Conservation (phyloP, 805 yeast species). For the Lipomyces kockii region DNA sequence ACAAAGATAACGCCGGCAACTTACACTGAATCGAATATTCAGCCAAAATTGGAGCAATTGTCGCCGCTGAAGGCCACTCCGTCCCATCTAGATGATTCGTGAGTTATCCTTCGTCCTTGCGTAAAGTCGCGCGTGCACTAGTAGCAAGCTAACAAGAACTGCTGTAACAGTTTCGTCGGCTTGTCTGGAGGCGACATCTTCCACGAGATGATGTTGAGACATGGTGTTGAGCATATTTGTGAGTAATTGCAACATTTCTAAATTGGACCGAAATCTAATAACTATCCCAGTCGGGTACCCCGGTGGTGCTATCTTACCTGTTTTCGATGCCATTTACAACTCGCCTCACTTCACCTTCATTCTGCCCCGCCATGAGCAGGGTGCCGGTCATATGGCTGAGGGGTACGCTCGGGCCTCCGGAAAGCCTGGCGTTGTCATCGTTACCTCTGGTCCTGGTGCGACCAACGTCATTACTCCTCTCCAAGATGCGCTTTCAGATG, state of each 20-base stretch:
- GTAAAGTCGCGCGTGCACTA: neutral
- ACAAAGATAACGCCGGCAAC: constrained; percentile 1
- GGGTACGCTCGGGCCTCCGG: constrained; percentile 97
- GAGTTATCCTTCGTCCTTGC: constrained; percentile 5
- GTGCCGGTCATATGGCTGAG: constrained; percentile 99
- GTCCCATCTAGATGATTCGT: constrained; percentile 34
- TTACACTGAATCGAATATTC: neutral
- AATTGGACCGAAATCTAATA: constrained; percentile 6
- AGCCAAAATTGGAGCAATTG: neutral
- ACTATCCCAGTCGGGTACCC: constrained; percentile 74
- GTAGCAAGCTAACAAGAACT: neutral
- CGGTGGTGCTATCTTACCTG: constrained; percentile 98
- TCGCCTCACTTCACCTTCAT: constrained; percentile 87
- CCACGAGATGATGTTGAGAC: constrained; percentile 98
- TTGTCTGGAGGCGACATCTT: constrained; percentile 98
- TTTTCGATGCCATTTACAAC: constrained; percentile 94
- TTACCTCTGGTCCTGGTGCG: constrained; percentile 99
- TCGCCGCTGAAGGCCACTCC: constrained; percentile 9
- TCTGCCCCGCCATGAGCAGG: constrained; percentile 96
- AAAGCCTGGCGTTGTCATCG: constrained; percentile 96
- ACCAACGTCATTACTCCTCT: constrained; percentile 98
- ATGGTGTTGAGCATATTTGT: constrained; percentile 87
- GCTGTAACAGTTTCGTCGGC: constrained; percentile 72
- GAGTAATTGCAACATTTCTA: constrained; percentile 13
- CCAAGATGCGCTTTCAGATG: constrained; percentile 97